Evolutionary conservation across 192 early-diverging fungal species (phyloP), one percentile per base, ranked within the genome.

Genomic region (Dispira parvispora): DNA sequence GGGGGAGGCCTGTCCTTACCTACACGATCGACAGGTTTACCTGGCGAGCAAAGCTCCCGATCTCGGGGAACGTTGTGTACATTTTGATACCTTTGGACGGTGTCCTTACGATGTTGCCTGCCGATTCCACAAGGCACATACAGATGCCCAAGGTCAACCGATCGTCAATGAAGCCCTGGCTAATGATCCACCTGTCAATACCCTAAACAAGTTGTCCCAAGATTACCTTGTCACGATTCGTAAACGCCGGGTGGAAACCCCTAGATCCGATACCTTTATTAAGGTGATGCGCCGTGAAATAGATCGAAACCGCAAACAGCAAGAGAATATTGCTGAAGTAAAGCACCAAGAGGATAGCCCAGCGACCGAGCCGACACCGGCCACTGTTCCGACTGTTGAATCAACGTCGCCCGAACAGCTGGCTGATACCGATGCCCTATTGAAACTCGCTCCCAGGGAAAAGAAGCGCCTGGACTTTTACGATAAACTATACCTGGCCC

Each of bases 401-500:
- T 13, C 20, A 21, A 28, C 25, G 3, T 21, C 28, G 25, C 13
- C 6, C 28, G 66, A 38, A 46, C 62, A 18, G 52, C 62, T 12
- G 50, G 67, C 44, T 18, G 68, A 63, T 1, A 26, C 11, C 32
- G 43, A 14, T 8, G 66, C 65, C 20, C 21, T 27, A 18, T 12
- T 52, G 18, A 64, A 61, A 1, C 43, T 43, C 21, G 23, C 61
- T 28, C 61, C 61, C 3, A 43, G 20, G 18, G 21, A n/a, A 1
- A 25, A 47, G 43, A 44, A 62, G 42, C 62, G 69, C 26, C 67
- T 82, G 21, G 85, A 92, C 71, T 92, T 90, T 62, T 79, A 80
- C 63, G 83, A 85, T 61, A 96, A 96, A 61, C 81, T 86, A 28
- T 98, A 98, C 67, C 74, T 96, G 54, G 96, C 93, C 12, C 96